Conservation (phyloP, 441 rosid species). For the Brassica balearica region DNA sequence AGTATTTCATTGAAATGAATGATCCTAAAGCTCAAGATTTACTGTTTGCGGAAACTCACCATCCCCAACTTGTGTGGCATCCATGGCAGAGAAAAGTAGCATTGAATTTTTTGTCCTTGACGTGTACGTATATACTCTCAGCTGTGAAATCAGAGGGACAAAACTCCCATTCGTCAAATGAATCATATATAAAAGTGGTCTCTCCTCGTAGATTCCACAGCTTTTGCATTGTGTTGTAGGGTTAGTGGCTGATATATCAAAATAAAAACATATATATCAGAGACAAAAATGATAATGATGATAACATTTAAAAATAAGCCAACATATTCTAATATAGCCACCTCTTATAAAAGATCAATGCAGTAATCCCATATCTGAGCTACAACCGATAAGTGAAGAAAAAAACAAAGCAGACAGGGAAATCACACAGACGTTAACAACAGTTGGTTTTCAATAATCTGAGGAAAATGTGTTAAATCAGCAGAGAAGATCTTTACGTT, state of each 20-base stretch:
- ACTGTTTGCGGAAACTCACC: slow-evolving; percentile 49
- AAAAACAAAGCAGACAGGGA: no score
- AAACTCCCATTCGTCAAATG: slow-evolving; percentile 86
- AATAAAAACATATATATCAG: slow-evolving; percentile 16
- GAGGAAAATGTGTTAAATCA: no score
- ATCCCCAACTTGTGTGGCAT: slow-evolving; percentile 13
- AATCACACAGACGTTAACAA: no score
- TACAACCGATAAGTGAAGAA: no score
- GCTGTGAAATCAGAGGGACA: slow-evolving; percentile 77
- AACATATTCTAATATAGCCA: no score
- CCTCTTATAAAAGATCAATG: no score
- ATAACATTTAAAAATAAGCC: no score
- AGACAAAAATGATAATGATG: not conserved
- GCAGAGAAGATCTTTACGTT: no score
- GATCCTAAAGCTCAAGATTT: not conserved
- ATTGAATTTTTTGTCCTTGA: slow-evolving; percentile 59
- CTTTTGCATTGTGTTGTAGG: slow-evolving; percentile 77
- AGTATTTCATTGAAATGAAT: not conserved
- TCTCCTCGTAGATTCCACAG: slow-evolving; percentile 80
- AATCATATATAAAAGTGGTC: slow-evolving; percentile 57
- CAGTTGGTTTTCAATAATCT: no score
- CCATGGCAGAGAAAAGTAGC: slow-evolving; percentile 67
- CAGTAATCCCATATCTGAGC: no score
- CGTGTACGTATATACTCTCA: slow-evolving; percentile 58
- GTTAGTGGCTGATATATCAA: slow-evolving; percentile 67